Evolutionary conservation across 1,284 basidiomycete genomes (phyloP), one percentile per base, ranked within the genome.

Genomic region (Sanghuangporus sanghuang): DNA sequence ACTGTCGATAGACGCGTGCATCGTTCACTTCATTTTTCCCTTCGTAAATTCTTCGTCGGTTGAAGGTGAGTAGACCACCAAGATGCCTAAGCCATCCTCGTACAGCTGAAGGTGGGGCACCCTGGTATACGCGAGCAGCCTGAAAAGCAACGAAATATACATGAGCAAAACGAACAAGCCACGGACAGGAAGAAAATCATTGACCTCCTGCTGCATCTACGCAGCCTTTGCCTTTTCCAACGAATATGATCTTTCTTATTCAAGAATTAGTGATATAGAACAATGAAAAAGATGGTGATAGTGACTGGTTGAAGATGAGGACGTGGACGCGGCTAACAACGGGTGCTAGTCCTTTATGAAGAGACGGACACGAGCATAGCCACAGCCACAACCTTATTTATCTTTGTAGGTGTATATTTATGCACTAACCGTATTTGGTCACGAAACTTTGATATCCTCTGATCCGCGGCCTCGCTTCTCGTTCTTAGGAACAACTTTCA

Each of bases 11-110:
- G 3, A 48, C 64, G 27, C 39, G 61, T 7, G 64, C 64, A 36
- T 66, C 64, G 27, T 42, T 14, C 14, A 66, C 61, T 53, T 66
- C 64, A n/a, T 40, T 38, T n/a, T 63, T 60, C 11, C 64, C 64
- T 21, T 61, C 32, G 6, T 39, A 21, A 1, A 14, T 32, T 38
- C 55, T 32, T 23, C 44, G 38, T 4, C 44, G 32, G 21, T 63
- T 66, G 50, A 63, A 66, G 6, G 61, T 60, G 4, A 66, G 21
- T 1, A 63, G n/a, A 5, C 64, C 64, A 3, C 57, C 57, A 6
- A 66, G 46, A 36, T 59, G 63, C n/a, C 36, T 63, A 32, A 66
- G 32, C 64, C 64, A 66, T 14, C 64, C 64, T 14, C 49, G 61
- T 11, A 63, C 32, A 9, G 57, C 52, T 21, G 64, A 66, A 27